These are phyloP conservation scores for Globisporangium nunn DNA, from an alignment of 352 stramenopile genomes.

Conservation along the genomic window DNA sequence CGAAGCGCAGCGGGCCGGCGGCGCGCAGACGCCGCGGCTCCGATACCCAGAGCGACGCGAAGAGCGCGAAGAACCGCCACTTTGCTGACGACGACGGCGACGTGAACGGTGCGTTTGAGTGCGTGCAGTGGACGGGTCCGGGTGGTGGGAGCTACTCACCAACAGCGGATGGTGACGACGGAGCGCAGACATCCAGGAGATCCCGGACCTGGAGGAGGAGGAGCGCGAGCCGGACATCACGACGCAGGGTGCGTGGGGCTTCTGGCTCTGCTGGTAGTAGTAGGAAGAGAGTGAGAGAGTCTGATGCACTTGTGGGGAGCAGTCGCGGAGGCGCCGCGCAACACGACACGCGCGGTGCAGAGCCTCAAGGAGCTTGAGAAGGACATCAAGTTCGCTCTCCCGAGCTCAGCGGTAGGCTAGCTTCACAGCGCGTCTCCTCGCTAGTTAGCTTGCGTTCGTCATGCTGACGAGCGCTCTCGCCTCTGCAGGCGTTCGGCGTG, in stretches of 20 bases:
- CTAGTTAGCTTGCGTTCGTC: not conserved
- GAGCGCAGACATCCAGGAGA: conserved; percentile 61
- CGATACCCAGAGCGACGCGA: conserved; percentile 27
- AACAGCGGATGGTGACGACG: not conserved
- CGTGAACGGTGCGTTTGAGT: conserved; percentile 26
- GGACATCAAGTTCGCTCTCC: conserved; percentile 74
- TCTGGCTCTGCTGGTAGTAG: too few species aligned
- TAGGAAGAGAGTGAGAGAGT: too few species aligned
- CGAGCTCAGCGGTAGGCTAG: conserved; percentile 31
- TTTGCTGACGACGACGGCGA: conserved; percentile 64
- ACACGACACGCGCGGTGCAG: conserved; percentile 56
- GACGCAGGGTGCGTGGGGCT: conserved; percentile 27
- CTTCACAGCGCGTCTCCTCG: too few species aligned
- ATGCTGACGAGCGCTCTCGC: not conserved
- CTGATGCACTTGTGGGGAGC: not conserved
- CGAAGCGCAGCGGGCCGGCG: conserved; percentile 28
- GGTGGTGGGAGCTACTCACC: too few species aligned
- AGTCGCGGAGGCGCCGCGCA: conserved; percentile 77
- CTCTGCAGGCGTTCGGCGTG: conserved; percentile 39
- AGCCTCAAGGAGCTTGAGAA: conserved; percentile 73
- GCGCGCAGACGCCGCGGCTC: conserved; percentile 50
- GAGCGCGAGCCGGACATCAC: conserved; percentile 74
- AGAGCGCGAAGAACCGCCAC: conserved; percentile 50
- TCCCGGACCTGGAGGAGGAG: conserved; percentile 76
- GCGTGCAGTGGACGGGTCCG: not conserved